Evolutionary conservation across 805 yeast genomes (phyloP), one percentile per base, ranked within the genome.

Genomic region (Ogataea wickerhamii): DNA sequence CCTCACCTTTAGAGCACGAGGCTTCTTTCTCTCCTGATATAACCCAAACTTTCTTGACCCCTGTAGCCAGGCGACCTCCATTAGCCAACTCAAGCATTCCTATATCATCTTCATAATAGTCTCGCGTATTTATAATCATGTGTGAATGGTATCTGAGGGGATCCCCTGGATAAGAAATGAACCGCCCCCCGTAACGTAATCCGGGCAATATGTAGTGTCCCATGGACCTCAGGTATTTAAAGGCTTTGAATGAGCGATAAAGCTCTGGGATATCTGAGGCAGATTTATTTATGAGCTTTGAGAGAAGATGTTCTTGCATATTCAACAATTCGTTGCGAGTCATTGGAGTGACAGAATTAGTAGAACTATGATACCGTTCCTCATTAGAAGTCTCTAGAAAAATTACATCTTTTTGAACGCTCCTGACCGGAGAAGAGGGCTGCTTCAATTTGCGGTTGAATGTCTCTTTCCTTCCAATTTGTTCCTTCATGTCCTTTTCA

Each of bases 141-240:
- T 91, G 96, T 2, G 97, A 84, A 61, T 91, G 98, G 53, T 78
- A 93, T 32, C 93, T 61, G 37, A 91, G 65, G 6, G 98, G 95
- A 56, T 91, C 98, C 1, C 97, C 98, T 0, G 97, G 98, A 48
- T 91, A 91, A 2, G 89, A 88, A 40, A 93, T 75, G 52, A 78
- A 88, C 38, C 78, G 78, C 4, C 96, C 94, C 2, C 98, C 98
- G 60, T 89, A 91, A 41, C 95, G 72, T 22, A 88, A 65, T 0
- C 98, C 98, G 0, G 98, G 96, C 22, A 87, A 48, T 40, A 66
- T 76, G 56, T 70, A 82, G 2, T 75, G 78, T 11, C 56, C 53
- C 18, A 5, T 54, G 29, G 28, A 51, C 18, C 45, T 52, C 23
- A 58, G 41, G 16, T 46, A 40, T 14, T 44, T 45, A 33, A 48